A percentile compares a stretch with the other conserved stretches of the same genome.
These are phyloP conservation scores for Colletotrichum sp. DNA, from an alignment of 2,329 filamentous ascomycete species.

Conservation along the genomic window DNA sequence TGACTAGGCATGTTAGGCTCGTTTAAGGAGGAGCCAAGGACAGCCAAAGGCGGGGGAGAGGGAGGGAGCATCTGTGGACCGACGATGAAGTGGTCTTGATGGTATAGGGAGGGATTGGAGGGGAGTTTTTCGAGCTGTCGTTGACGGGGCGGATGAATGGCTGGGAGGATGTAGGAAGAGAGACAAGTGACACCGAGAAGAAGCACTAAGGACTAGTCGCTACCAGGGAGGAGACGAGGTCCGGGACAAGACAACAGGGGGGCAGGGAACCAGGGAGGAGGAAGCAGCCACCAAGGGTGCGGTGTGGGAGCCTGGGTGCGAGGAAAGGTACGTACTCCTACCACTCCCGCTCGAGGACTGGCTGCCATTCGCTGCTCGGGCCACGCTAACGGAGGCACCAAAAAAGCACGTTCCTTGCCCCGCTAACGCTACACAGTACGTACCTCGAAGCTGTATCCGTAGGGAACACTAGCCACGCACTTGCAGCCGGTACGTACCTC, in stretches of 20 bases:
- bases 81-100: neutral
- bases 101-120: constrained; percentile 16
- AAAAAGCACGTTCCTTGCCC: neutral
- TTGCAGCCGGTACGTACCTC: neutral
- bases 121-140: constrained; percentile 18
- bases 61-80: constrained; percentile 6
- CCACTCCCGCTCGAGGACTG: neutral
- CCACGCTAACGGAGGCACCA: neutral
- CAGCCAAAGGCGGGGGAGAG: constrained; percentile 15
- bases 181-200: constrained; percentile 19
- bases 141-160: constrained; percentile 15
- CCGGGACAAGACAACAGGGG: constrained; percentile 11
- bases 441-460: neutral
- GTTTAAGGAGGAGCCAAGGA: constrained; percentile 16
- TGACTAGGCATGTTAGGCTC: constrained; percentile 10
- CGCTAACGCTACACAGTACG: neutral
- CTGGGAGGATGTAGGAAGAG: constrained; percentile 14
- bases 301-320: neutral
- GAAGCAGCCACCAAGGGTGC: constrained; percentile 1
- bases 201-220: constrained; percentile 3
- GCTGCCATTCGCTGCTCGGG: neutral
- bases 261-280: neutral
- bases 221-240: constrained; percentile 1
- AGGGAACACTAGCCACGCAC: neutral
- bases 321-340: neutral